These are phyloP conservation scores for Iberis pinnata DNA, from an alignment of 345 rosid genomes.

Conservation along the genomic window DNA sequence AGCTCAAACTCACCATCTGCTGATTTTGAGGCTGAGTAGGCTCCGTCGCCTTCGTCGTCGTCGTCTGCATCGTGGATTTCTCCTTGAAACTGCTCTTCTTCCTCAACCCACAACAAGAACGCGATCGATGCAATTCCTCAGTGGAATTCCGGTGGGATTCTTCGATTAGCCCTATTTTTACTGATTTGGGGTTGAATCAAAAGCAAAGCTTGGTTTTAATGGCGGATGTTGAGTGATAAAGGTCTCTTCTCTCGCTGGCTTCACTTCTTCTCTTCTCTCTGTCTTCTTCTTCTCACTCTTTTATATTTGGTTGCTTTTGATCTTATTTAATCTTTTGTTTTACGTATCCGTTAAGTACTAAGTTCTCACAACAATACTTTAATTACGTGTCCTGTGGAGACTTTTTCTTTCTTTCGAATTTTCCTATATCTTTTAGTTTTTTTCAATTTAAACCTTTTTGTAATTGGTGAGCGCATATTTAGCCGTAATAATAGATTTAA, in stretches of 20 bases:
- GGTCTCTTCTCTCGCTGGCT: conserved; percentile 18
- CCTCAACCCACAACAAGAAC: conserved; percentile 30
- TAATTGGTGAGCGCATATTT: too few relatives aligned
- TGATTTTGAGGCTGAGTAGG: conserved; percentile 20
- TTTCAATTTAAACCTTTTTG: too few relatives aligned
- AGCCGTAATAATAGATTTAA: too few relatives aligned
- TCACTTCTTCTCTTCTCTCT: conserved; percentile 14
- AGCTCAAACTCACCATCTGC: conserved; percentile 51
- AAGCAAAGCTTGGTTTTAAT: conserved; percentile 26
- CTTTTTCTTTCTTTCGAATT: too few relatives aligned
- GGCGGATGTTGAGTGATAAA: conserved; percentile 25
- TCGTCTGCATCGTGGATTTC: too few relatives aligned
- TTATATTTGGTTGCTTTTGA: conserved; percentile 24
- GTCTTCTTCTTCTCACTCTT: conserved; percentile 29
- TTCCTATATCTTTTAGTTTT: too few relatives aligned
- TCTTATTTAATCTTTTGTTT: conserved; percentile 22
- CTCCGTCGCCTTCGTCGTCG: too few relatives aligned
- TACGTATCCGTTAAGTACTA: conserved; percentile 14
- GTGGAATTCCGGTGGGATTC: conserved; percentile 30
- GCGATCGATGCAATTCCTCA: conserved; percentile 29
- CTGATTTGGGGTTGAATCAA: conserved; percentile 18
- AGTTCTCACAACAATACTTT: too few relatives aligned
- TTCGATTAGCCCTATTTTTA: conserved; percentile 27
- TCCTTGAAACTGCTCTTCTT: neutral
- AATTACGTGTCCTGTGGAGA: too few relatives aligned